phyloP scores from a whole-genome alignment of 2,329 filamentous ascomycete species.

The Verticillium nonalfalfae region DNA sequence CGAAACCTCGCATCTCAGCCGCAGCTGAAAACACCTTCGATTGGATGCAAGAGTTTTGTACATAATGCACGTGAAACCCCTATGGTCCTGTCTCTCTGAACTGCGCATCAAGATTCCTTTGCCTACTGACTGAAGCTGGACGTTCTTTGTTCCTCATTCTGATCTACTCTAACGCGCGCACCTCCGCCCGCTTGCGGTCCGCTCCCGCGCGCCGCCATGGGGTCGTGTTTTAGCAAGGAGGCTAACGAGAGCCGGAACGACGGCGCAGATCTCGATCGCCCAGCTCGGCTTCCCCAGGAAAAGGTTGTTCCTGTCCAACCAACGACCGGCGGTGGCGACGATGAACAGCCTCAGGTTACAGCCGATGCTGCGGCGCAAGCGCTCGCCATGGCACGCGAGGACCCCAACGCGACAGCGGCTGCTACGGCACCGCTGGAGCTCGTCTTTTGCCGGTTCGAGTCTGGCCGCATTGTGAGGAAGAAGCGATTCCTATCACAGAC shows the following conservation, averaged over 20 bases:
- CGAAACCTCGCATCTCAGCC: no score
- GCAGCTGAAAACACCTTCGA: no score
- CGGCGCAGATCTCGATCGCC: neutral
- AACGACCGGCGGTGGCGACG: neutral
- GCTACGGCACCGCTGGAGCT: neutral
- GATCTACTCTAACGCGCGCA: neutral
- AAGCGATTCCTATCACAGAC: neutral
- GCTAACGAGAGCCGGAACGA: neutral
- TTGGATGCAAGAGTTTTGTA: no score
- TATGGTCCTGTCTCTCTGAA: no score
- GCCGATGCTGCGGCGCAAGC: neutral
- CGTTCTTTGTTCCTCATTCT: neutral
- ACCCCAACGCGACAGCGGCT: neutral
- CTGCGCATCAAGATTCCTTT: no score
- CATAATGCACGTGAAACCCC: no score
- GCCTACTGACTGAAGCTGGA: no score
- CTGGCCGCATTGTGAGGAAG: neutral
- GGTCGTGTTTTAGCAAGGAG: neutral
- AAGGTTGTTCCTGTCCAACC: neutral
- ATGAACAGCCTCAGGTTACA: neutral
- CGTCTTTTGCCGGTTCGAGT: neutral
- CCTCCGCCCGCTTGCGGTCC: neutral
- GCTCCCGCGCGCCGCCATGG: neutral
- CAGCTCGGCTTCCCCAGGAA: neutral
- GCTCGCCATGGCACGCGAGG: neutral